Conservation (phyloP, 1,139 yeast genomes). For the Geotrichum phurueaensis region DNA sequence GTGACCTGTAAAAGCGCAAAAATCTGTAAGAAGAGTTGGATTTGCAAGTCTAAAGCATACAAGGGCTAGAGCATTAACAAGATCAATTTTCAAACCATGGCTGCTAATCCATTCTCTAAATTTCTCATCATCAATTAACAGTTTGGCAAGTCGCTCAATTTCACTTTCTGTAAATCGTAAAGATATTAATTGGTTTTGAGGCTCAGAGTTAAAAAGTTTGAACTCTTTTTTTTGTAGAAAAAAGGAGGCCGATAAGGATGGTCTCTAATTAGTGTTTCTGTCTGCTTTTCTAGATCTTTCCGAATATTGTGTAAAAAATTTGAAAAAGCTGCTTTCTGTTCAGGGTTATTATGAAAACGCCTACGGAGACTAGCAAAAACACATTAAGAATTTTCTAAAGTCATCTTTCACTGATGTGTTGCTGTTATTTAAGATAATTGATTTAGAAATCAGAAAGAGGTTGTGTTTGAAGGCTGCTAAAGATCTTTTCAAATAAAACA, state of each 20-base stretch:
- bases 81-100: not conserved
- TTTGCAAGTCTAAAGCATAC: not conserved
- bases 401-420: too few species aligned
- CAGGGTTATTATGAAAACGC: too few species aligned
- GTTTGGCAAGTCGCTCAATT: not conserved
- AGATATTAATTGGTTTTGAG: not conserved
- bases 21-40: not conserved
- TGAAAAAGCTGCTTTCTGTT: too few species aligned
- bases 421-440: too few species aligned
- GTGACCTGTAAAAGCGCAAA: not conserved
- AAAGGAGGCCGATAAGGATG: not conserved
- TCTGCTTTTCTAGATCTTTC: too few species aligned
- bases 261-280: not conserved
- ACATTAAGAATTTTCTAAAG: too few species aligned
- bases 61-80: not conserved
- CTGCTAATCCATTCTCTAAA: not conserved
- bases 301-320: too few species aligned
- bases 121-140: not conserved
- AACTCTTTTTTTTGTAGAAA: not conserved
- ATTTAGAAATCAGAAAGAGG: too few species aligned
- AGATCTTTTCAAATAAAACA: too few species aligned
- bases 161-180: not conserved
- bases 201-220: too few species aligned
- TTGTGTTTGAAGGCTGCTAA: too few species aligned
- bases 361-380: too few species aligned